Conservation (phyloP, 2,329 filamentous ascomycete genomes). For the Neoscytalidium dimidiatum region DNA sequence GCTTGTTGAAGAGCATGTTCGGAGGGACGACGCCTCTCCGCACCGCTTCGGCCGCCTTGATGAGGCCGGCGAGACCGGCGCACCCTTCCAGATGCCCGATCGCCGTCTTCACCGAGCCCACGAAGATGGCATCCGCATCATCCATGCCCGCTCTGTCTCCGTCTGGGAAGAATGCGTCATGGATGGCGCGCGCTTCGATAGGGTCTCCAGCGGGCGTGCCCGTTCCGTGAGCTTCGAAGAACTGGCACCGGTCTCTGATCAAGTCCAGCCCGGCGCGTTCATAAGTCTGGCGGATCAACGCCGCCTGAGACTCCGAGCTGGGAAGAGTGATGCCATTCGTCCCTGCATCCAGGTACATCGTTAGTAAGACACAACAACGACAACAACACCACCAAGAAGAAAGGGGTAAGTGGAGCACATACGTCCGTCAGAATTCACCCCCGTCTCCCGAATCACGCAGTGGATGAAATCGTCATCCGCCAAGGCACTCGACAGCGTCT, state of each 20-base stretch:
- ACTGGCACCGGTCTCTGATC: constrained; percentile 23
- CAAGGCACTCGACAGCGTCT: constrained; percentile 49
- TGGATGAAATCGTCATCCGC: constrained; percentile 45
- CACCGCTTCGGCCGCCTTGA: constrained; percentile 41
- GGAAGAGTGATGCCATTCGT: constrained; percentile 32
- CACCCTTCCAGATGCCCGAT: constrained; percentile 46
- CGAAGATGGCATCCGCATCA: constrained; percentile 19
- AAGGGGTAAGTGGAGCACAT: neutral
- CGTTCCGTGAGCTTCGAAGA: constrained; percentile 39
- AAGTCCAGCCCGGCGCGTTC: constrained; percentile 34
- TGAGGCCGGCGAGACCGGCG: constrained; percentile 40
- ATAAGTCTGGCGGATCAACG: constrained; percentile 37
- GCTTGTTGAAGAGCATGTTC: constrained; percentile 36
- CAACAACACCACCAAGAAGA: neutral
- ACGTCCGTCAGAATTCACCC: constrained; percentile 34
- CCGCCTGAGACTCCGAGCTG: constrained; percentile 28
- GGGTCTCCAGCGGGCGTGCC: constrained; percentile 21
- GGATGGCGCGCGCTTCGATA: constrained; percentile 23
- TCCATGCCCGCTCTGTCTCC: no score
- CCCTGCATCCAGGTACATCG: neutral
- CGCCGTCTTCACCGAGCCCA: constrained; percentile 39
- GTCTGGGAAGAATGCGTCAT: neutral
- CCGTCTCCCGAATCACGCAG: constrained; percentile 32
- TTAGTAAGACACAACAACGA: neutral
- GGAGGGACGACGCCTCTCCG: constrained; percentile 36